Base-by-base conservation (phyloP, 1,284 basidiomycete species). In the Sporisorium scitamineum region DNA sequence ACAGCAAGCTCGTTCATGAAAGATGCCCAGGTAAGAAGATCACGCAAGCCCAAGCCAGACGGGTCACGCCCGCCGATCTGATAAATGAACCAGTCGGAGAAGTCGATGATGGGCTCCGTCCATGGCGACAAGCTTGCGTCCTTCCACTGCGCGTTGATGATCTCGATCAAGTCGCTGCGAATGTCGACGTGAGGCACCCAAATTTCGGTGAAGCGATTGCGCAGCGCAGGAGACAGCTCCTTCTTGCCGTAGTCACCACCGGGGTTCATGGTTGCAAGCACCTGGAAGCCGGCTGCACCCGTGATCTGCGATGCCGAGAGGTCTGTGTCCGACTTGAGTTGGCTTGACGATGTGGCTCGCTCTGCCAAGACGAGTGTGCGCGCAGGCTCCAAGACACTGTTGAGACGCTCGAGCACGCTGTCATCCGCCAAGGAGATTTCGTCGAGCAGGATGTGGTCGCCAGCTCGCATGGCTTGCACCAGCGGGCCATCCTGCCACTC, bases 161-260 rank as follows among this genome's bases (percentile, higher is more conserved):
- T 97, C 79, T 93, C 89, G 61, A 90, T 87, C 26, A 97, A 87
- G 84, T 99, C 97, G 6, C 85, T 85, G 29, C 91, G 89, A 68
- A 91, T 89, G 65, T 94, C 91, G 42, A 99, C 90, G 14, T 92
- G 88, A 3, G 97, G 96, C 0, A 99, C 97, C 95, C 95, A 99
- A 47, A 99, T 97, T 85, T 99, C 97, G 11, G 97, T 99, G 87
- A 99, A 99, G 16, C 97, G 91, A 87, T 99, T 99, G 27, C 97
- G 90, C 50, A 99, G 88, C 0, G 97, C 97, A 29, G 96, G 96
- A 0, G 95, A 98, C 4, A 99, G 88, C 85, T 99, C 97, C 85
- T 99, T 99, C 88, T 99, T 99, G 42, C 97, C 97, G 80, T 97
- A 99, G 85, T 99, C 97, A 39, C 97, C 97, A 37, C 97, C 97